phyloP scores from a whole-genome alignment of 2,329 filamentous ascomycete species.

The Delphinella strobiligena region DNA sequence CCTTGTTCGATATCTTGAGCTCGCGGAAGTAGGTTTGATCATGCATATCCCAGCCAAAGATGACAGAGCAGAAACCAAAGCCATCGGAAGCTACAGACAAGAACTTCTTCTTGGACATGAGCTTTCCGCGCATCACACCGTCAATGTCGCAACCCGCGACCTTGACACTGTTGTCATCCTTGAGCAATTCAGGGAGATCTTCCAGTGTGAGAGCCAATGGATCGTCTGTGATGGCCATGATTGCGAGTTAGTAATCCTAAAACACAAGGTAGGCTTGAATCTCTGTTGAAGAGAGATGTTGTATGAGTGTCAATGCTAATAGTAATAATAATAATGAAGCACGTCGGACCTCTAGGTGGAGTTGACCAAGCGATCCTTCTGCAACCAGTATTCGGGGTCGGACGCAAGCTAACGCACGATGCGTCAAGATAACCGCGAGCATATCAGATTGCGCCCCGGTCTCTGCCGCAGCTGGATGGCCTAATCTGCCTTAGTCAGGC shows the following conservation, averaged over 20 bases:
- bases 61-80: conserved; percentile 88
- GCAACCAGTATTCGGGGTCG: no score
- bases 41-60: conserved; percentile 97
- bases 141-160: conserved; percentile 81
- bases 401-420: not conserved
- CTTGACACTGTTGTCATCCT: conserved; percentile 68
- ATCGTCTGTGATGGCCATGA: conserved; percentile 23
- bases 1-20: conserved; percentile 75
- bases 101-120: conserved; percentile 89
- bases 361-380: no score
- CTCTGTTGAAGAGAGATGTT: not conserved
- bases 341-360: no score
- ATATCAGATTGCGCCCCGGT: no score
- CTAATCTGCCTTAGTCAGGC: no score
- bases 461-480: no score
- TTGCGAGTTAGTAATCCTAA: conserved; percentile 5
- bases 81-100: conserved; percentile 67
- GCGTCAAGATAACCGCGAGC: not conserved
- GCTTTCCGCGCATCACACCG: conserved; percentile 75
- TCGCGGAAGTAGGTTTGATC: conserved; percentile 81
- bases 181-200: conserved; percentile 53
- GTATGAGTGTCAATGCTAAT: no score
- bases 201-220: conserved; percentile 44
- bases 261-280: not conserved
- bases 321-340: no score